These are phyloP conservation scores for Hypoxylon sp. DNA, from an alignment of 2,329 filamentous ascomycete genomes.

Conservation along the genomic window DNA sequence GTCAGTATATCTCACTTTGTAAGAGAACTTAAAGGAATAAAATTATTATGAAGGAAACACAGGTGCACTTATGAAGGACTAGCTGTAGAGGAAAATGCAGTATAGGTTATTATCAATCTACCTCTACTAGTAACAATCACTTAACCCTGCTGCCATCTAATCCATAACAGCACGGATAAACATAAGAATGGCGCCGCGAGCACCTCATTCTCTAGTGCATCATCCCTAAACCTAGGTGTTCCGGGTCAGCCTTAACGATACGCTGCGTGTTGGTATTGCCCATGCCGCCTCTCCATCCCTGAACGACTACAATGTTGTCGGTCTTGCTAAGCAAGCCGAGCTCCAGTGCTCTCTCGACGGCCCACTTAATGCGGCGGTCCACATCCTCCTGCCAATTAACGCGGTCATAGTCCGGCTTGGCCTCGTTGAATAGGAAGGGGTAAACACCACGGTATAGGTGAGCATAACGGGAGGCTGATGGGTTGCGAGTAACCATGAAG, in stretches of 20 bases:
- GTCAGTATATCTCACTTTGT: not conserved
- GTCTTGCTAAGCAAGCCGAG: conserved; percentile 81
- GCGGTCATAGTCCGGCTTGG: conserved; percentile 93
- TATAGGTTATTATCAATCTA: not conserved
- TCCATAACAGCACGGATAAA: conserved; percentile 10
- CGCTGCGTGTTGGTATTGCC: conserved; percentile 89
- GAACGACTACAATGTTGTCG: conserved; percentile 85
- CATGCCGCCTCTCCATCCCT: conserved; percentile 93
- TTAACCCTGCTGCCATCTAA: conserved; percentile 13
- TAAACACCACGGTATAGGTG: conserved; percentile 99
- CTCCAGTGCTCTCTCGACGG: conserved; percentile 86
- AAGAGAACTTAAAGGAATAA: not conserved
- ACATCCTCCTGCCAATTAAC: conserved; percentile 99
- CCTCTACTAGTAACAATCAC: conserved; percentile 5
- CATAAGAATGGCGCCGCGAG: not conserved
- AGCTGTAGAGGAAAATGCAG: not conserved
- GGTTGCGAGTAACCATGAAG: conserved; percentile 97
- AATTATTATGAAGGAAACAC: not conserved
- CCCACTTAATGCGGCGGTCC: conserved; percentile 97
- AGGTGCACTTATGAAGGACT: not conserved
- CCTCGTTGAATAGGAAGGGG: conserved; percentile 93
- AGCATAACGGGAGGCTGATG: conserved; percentile 86
- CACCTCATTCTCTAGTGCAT: conserved; percentile 27
- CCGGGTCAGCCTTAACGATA: conserved; percentile 72
- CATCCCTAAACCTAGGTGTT: conserved; percentile 69